Evolutionary conservation across 306 rosid species (phyloP), one percentile per base, ranked within the genome.

Genomic region (Cucurbita maxima): DNA sequence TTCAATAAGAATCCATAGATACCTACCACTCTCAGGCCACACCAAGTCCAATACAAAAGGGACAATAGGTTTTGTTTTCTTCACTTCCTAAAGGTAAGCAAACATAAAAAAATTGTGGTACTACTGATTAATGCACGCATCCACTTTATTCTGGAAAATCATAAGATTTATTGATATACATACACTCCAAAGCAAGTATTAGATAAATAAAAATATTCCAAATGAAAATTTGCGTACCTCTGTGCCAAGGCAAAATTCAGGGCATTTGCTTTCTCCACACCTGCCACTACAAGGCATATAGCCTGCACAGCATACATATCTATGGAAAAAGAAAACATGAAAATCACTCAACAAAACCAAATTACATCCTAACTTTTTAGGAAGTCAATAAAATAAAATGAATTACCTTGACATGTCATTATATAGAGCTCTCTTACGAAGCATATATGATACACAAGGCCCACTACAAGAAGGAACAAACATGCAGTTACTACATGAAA

Each of bases 221-320:
- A 68, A 41, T 10, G 45, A 57, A 10, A 20, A 16, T 47, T 19
- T 11, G 12, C 11, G 45, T 82, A 93, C 98, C 98, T 93, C 98
- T 14, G 93, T 88, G 75, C 83, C 77, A 52, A 90, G 89, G 86
- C 96, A 93, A 80, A 88, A 82, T 80, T 90, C 92, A 73, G 97
- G 96, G 76, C 91, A 88, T 82, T 72, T 77, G 57, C 97, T 91
- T 84, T 91, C 97, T 71, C 97, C 97, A 78, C 96, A 91, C 72
- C 89, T 84, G 51, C 97, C 97, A 67, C 97, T 91, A 75, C 96
- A 90, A 50, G 98, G 98, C 98, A 93, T 86, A 81, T 90, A 93
- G 77, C 96, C 96, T 74, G 93, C 98, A 82, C 98, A 93, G 58
- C 96, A 93, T 5, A 82, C 81, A 72, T 93, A 93, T 83, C 98